These are phyloP conservation scores for Emericellopsis atlantica DNA, from an alignment of 2,329 filamentous ascomycete genomes.

Conservation along the genomic window DNA sequence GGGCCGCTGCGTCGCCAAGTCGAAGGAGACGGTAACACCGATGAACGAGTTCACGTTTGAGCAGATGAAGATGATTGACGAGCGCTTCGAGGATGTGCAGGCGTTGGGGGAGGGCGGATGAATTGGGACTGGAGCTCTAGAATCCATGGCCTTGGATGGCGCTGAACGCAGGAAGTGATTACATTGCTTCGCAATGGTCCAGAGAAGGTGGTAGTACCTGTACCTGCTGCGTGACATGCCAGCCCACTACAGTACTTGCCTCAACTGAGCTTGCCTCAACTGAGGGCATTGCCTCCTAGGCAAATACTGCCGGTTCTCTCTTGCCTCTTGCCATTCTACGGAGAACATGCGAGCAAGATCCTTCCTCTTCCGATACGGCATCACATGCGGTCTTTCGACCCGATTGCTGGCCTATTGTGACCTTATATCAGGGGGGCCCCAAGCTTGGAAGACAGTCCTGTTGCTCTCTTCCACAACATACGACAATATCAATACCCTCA, in stretches of 20 bases:
- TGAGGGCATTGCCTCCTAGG: constrained; percentile 65
- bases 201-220: constrained; percentile 61
- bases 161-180: constrained; percentile 58
- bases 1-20: constrained; percentile 47
- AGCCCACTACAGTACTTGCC: constrained; percentile 34
- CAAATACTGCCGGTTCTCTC: constrained; percentile 68
- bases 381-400: no score
- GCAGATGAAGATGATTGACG: constrained; percentile 56
- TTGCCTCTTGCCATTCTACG: no score
- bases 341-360: no score
- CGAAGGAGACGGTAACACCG: constrained; percentile 49
- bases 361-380: no score
- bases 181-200: constrained; percentile 69
- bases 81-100: constrained; percentile 42
- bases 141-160: no score
- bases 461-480: no score
- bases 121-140: not conserved
- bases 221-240: constrained; percentile 37
- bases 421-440: no score
- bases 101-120: not conserved
- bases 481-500: no score
- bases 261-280: no score
- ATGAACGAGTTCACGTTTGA: constrained; percentile 59
- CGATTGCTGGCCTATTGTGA: no score
- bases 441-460: no score